Evolutionary conservation across 305 asterid genomes (phyloP).

Genomic region (Solanum hybrid): DNA sequence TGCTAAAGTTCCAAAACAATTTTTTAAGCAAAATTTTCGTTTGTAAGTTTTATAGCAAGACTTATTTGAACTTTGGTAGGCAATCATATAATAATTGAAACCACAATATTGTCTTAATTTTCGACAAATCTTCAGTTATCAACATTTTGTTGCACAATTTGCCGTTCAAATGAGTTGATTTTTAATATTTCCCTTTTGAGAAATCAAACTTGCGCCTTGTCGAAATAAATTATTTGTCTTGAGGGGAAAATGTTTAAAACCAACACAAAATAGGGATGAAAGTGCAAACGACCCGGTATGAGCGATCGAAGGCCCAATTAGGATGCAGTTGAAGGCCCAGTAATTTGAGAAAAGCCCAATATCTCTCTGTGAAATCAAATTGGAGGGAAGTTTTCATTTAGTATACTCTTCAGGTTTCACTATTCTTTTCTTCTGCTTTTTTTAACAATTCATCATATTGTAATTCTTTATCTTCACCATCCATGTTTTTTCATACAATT

Average conservation of each 20-base stretch:
- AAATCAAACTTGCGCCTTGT: neutral
- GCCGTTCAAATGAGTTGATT: neutral
- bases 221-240: neutral
- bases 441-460: neutral
- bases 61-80: neutral
- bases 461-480: neutral
- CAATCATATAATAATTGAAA: neutral
- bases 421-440: neutral
- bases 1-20: neutral
- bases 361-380: neutral
- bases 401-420: too few species aligned
- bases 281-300: neutral
- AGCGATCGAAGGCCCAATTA: neutral
- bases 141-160: neutral
- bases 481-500: neutral
- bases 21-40: neutral
- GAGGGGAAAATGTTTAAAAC: neutral
- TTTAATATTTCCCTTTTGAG: neutral
- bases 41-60: neutral
- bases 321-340: neutral
- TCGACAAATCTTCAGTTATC: neutral
- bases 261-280: neutral
- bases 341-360: neutral
- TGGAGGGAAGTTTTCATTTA: slow-evolving; percentile 32
- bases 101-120: neutral